Conservation (phyloP, 768 basidiomycete genomes). For the Tylopilus balloui region DNA sequence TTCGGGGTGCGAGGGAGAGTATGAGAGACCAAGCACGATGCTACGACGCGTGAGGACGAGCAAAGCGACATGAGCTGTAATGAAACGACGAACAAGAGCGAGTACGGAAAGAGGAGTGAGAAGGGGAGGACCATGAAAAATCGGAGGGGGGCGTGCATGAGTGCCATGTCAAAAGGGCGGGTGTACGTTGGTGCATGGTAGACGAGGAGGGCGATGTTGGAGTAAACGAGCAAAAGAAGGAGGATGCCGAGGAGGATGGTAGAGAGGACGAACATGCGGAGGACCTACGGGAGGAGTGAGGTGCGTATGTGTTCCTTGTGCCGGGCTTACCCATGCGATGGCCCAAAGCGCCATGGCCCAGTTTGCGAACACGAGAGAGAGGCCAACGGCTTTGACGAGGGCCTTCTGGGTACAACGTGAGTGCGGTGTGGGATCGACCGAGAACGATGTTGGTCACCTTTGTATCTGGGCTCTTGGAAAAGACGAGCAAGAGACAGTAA, state of each 20-base stretch:
- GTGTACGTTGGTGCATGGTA: slow-evolving; percentile 59
- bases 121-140: slow-evolving; percentile 58
- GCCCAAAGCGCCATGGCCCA: slow-evolving; percentile 80
- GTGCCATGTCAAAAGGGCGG: slow-evolving; percentile 69
- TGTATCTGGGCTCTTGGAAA: slow-evolving; percentile 71
- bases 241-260: slow-evolving; percentile 72
- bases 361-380: slow-evolving; percentile 72
- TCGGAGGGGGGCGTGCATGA: slow-evolving; percentile 85
- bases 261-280: slow-evolving; percentile 71
- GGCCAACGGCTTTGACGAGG: slow-evolving; percentile 74
- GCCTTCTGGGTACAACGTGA: slow-evolving; percentile 42
- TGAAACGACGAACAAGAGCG: slow-evolving; percentile 43
- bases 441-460: slow-evolving; percentile 43
- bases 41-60: slow-evolving; percentile 31
- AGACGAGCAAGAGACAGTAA: slow-evolving; percentile 75
- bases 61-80: not conserved
- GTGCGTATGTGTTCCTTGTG: rapidly evolving
- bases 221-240: slow-evolving; percentile 67
- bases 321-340: slow-evolving; percentile 55
- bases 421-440: not conserved
- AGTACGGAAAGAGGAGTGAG: slow-evolving; percentile 46
- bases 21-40: slow-evolving; percentile 64
- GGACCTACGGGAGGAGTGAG: slow-evolving; percentile 39
- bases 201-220: slow-evolving; percentile 70
- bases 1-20: slow-evolving; percentile 43